Percentiles rank a stretch among this genome's conserved stretches.
Conservation (phyloP, 1,284 basidiomycete species). For the Leccinum subfulvum region DNA sequence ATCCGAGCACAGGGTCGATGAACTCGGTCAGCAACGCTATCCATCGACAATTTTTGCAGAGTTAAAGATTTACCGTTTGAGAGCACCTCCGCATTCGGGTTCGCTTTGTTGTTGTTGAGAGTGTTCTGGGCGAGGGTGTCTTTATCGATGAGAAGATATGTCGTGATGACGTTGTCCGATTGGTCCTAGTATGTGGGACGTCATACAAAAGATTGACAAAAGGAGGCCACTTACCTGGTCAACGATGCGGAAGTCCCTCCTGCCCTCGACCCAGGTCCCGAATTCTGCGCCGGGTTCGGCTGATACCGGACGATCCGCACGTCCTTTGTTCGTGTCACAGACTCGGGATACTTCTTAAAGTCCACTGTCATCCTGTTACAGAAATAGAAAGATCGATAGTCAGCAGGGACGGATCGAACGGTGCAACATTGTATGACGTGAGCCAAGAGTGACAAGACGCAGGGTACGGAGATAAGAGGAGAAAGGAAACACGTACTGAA, state of each 20-base stretch:
- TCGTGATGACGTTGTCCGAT: constrained; percentile 30
- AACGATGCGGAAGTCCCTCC: constrained; percentile 33
- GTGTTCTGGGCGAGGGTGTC: constrained; percentile 29
- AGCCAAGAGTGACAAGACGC: background rate
- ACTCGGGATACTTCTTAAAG: constrained; percentile 71
- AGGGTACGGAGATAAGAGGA: constrained; percentile 8
- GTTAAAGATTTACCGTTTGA: constrained; percentile 21
- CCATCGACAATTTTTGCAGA: background rate
- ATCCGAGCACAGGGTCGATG: constrained; percentile 27
- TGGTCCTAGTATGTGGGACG: constrained; percentile 19
- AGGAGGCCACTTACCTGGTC: constrained; percentile 17
- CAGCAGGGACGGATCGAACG: no score
- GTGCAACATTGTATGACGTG: background rate
- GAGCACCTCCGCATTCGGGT: constrained; percentile 24
- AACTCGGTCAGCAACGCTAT: constrained; percentile 16
- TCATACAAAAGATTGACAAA: background rate
- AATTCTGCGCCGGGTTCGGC: constrained; percentile 85
- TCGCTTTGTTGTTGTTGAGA: constrained; percentile 25
- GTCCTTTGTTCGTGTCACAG: constrained; percentile 56
- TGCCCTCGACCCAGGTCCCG: constrained; percentile 84
- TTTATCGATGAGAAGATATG: constrained; percentile 24
- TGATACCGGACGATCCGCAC: constrained; percentile 89
- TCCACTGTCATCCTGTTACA: constrained; percentile 59
- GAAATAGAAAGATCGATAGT: no score
- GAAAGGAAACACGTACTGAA: constrained; percentile 47